Evolutionary conservation across 2,329 filamentous ascomycete genomes (phyloP), one percentile per base, ranked within the genome.

Genomic region (Ceratocystiopsis minuta): DNA sequence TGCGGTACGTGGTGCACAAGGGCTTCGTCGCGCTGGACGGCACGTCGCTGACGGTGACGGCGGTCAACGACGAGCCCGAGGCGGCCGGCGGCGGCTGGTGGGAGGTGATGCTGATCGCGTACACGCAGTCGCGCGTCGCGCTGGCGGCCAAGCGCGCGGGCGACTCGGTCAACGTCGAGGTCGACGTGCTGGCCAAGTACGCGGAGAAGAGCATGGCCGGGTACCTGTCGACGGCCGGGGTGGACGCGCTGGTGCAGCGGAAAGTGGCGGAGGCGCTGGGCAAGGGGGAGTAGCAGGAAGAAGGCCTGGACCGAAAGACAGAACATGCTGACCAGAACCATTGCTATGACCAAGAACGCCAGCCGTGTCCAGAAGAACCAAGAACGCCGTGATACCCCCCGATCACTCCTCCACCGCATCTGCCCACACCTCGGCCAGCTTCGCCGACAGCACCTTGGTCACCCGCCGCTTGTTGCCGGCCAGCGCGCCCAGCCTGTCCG

Each of bases 21-120:
- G 90, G 90, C 39, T 98, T 86, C 60, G 77, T 98, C 43, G 85
- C 87, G 37, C 72, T 98, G 40, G 90, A 98, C 56, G 90, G 90
- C 5, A 88, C 90, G 18, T 95, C 87, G 56, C 65, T 98, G 66
- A 98, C 90, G 0, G 72, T 98, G 2, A 96, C 88, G 3, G 70
- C 73, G 50, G 88, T 96, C 28, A 64, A 88, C 53, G 88, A 95
- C 58, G 69, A 56, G 4, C 72, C 75, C 58, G 69, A 55, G 4
- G 72, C 76, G 49, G 46, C 33, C 37, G 41, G 37, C 32, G n/a
- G n/a, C n/a, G 78, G 80, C 36, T 92, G 85, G 58, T 95, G 79
- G 73, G 90, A 96, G 70, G 80, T 98, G 39, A 98, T 98, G 90
- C 67, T 98, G 47, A 95, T 98, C 58, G 74, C 82, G 10, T 98